Conservation (phyloP, 352 stramenopile genomes). For the Pythium angustatum region DNA sequence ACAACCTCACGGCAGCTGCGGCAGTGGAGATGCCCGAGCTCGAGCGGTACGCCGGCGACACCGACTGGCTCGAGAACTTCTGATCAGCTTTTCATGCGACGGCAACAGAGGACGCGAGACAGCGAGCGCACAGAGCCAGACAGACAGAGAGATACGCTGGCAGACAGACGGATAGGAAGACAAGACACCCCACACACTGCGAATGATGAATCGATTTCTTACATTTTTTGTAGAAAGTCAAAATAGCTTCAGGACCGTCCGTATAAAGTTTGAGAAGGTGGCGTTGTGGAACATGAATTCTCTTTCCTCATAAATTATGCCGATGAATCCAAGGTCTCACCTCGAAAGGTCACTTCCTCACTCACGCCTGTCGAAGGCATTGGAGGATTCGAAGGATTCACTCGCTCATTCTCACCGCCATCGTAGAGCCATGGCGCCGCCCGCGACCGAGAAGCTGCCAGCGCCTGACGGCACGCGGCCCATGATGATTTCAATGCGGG, state of each 20-base stretch:
- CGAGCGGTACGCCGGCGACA: constrained; percentile 56
- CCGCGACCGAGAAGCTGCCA: constrained; percentile 34
- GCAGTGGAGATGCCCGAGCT: constrained; percentile 56
- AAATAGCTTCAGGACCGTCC: no score
- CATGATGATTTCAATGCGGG: constrained; percentile 86
- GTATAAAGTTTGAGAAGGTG: no score
- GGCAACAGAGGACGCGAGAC: neutral
- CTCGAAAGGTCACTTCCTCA: no score
- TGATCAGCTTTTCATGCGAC: no score
- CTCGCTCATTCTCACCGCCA: no score
- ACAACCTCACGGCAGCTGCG: constrained; percentile 40
- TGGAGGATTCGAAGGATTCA: no score
- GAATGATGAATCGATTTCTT: constrained; percentile 3
- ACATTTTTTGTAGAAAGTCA: neutral
- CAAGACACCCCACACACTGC: neutral
- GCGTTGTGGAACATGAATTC: no score
- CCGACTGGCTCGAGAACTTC: constrained; percentile 84
- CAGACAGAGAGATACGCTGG: no score
- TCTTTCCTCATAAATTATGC: constrained; percentile 17
- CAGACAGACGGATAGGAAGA: neutral
- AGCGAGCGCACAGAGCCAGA: neutral
- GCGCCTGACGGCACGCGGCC: constrained; percentile 67
- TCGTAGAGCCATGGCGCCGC: constrained; percentile 9
- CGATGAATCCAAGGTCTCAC: no score
- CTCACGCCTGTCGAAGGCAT: no score